These are phyloP conservation scores for Serendipita sp. DNA, from an alignment of 768 basidiomycete species.

Conservation along the genomic window DNA sequence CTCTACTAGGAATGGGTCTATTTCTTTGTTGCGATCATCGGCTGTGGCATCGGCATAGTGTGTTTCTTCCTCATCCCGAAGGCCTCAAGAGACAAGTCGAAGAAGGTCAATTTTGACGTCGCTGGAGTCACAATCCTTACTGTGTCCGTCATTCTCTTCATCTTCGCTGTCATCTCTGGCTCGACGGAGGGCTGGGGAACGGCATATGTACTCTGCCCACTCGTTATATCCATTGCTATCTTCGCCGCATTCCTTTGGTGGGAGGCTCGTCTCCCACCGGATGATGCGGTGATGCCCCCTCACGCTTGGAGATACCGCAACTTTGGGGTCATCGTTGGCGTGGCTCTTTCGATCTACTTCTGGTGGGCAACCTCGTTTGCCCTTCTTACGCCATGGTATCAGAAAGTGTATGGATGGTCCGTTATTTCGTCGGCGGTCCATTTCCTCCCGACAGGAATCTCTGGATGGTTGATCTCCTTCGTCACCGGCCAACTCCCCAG, in stretches of 20 bases:
- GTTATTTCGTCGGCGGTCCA: slow-evolving; percentile 26
- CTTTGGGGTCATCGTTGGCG: slow-evolving; percentile 25
- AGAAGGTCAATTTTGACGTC: neutral
- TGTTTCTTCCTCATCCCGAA: slow-evolving; percentile 25
- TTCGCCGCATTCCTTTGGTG: slow-evolving; percentile 33
- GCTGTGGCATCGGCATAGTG: slow-evolving; percentile 21
- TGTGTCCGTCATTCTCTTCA: slow-evolving; percentile 22
- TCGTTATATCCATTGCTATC: slow-evolving; percentile 31
- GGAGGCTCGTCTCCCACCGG: slow-evolving; percentile 27
- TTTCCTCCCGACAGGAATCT: slow-evolving; percentile 15
- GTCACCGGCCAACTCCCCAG: slow-evolving; percentile 7
- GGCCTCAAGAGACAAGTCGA: neutral
- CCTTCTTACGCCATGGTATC: slow-evolving; percentile 26
- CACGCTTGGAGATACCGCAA: slow-evolving; percentile 29
- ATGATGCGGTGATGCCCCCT: slow-evolving; percentile 33
- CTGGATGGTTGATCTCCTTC: slow-evolving; percentile 3
- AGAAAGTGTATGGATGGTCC: slow-evolving; percentile 28
- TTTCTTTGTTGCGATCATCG: slow-evolving; percentile 30
- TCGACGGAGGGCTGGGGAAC: slow-evolving; percentile 35
- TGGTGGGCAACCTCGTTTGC: slow-evolving; percentile 28
- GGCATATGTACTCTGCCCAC: slow-evolving; percentile 29
- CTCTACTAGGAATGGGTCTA: slow-evolving; percentile 36
- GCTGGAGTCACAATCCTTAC: neutral
- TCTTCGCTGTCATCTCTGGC: slow-evolving; percentile 27
- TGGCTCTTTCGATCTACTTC: slow-evolving; percentile 26